Conservation (phyloP, 1,284 basidiomycete species). For the Austroboletus rostrupii region DNA sequence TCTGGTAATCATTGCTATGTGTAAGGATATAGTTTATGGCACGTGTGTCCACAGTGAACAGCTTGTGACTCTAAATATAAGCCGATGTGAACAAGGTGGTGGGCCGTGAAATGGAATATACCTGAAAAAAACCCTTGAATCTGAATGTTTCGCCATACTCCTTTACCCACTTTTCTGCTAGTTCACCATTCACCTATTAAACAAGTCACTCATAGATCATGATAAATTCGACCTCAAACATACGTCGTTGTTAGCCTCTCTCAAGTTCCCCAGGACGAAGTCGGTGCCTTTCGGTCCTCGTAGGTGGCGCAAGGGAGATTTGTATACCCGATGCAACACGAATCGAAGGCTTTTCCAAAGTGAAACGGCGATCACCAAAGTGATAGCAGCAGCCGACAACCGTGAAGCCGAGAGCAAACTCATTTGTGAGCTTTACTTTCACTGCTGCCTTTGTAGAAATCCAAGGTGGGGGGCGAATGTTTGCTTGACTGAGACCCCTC, state of each 20-base stretch:
- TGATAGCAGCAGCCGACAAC: too few relatives aligned
- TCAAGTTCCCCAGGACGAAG: conserved; percentile 2
- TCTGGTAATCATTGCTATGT: conserved; percentile 33
- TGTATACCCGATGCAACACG: neutral
- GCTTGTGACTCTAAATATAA: conserved; percentile 15
- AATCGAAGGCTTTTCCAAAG: neutral
- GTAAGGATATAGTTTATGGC: conserved; percentile 37
- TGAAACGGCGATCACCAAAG: neutral
- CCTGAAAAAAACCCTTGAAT: conserved; percentile 35
- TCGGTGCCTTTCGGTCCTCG: neutral
- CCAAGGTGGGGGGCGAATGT: too few relatives aligned
- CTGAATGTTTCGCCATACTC: conserved; percentile 50
- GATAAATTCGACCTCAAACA: neutral
- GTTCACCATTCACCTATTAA: neutral
- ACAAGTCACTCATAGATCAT: neutral
- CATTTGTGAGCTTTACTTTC: too few relatives aligned
- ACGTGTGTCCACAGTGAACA: conserved; percentile 33
- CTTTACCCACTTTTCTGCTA: conserved; percentile 38
- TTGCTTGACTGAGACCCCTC: too few relatives aligned
- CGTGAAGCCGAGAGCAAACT: too few relatives aligned
- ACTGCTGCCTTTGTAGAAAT: too few relatives aligned
- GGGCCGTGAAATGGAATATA: neutral
- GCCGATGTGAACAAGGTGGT: too few relatives aligned
- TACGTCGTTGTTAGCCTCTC: conserved; percentile 6
- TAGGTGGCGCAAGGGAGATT: neutral